These are phyloP conservation scores for Exophiala oligosperma DNA, from an alignment of 2,329 filamentous ascomycete species.

Conservation along the genomic window DNA sequence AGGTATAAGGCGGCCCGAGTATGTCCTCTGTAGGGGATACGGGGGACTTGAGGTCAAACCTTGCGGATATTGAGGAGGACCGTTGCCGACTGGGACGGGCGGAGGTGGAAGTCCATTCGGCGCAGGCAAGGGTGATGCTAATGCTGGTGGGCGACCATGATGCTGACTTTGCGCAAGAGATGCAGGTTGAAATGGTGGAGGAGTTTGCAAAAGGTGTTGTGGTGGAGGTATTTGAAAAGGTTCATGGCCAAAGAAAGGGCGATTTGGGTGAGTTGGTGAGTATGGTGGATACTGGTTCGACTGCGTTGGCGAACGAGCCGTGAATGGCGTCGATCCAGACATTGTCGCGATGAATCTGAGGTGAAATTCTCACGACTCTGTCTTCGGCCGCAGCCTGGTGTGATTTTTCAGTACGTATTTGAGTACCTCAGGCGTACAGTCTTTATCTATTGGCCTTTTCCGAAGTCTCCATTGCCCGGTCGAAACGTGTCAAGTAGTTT, in stretches of 20 bases:
- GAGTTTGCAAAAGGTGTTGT: conserved; percentile 41
- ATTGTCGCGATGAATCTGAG: conserved; percentile 11
- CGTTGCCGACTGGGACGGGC: conserved; percentile 19
- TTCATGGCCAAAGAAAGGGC: conserved; percentile 45
- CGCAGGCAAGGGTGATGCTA: conserved; percentile 40
- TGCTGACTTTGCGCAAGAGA: conserved; percentile 42
- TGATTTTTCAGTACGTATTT: background rate
- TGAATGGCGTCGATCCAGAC: conserved; percentile 39
- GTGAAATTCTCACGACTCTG: background rate
- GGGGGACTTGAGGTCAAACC: conserved; percentile 24
- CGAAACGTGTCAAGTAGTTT: background rate
- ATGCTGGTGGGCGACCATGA: conserved; percentile 36
- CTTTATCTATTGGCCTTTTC: conserved; percentile 17
- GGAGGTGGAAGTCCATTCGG: conserved; percentile 25
- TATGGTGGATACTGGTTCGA: conserved; percentile 44
- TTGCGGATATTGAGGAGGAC: conserved; percentile 23
- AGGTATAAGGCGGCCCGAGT: conserved; percentile 16
- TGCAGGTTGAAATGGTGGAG: conserved; percentile 40
- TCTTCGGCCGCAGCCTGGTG: conserved; percentile 2
- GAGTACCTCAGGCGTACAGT: conserved; percentile 3
- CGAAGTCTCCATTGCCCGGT: conserved; percentile 20
- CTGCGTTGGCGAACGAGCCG: conserved; percentile 47
- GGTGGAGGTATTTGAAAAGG: conserved; percentile 32
- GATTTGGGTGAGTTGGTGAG: conserved; percentile 44
- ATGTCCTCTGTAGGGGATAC: conserved; percentile 24